Evolutionary conservation across 169 alveolate species (phyloP).

Genomic region (Eimeria zaria): DNA sequence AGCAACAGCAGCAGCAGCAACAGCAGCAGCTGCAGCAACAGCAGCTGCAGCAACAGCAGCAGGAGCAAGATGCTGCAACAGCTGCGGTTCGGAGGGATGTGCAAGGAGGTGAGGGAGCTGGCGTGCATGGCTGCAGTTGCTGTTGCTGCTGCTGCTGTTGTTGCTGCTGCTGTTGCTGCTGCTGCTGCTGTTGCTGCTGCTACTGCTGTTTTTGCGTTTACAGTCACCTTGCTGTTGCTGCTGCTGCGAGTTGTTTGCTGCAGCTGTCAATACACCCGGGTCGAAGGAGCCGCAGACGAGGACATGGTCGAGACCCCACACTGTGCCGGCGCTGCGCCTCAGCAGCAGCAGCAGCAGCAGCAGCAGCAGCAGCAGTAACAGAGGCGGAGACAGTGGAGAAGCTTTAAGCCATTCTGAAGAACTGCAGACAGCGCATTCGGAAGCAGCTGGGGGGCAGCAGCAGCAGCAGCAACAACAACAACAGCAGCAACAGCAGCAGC

Average conservation of each 20-base stretch:
- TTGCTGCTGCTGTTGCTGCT: neutral
- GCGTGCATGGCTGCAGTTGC: neutral
- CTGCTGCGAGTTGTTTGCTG: conserved; percentile 48
- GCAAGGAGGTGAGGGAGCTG: no score
- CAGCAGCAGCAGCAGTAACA: neutral
- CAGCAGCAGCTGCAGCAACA: neutral
- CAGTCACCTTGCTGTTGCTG: neutral
- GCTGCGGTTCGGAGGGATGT: neutral
- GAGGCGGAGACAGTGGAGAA: no score
- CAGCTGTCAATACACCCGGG: neutral
- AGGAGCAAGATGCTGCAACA: neutral
- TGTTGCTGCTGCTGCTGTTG: neutral
- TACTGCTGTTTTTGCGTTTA: neutral
- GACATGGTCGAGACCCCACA: neutral
- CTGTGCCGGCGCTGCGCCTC: neutral
- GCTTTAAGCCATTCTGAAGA: no score
- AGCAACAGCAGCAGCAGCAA: conserved; percentile 22
- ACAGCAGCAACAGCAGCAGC: neutral
- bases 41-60: neutral
- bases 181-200: conserved; percentile 15
- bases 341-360: conserved; percentile 37
- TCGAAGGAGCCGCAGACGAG: neutral
- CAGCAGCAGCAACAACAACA: neutral
- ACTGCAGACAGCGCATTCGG: no score
- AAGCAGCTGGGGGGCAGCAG: neutral